Conservation (phyloP, 1,284 basidiomycete species). For the Cutaneotrichosporon sp. region DNA sequence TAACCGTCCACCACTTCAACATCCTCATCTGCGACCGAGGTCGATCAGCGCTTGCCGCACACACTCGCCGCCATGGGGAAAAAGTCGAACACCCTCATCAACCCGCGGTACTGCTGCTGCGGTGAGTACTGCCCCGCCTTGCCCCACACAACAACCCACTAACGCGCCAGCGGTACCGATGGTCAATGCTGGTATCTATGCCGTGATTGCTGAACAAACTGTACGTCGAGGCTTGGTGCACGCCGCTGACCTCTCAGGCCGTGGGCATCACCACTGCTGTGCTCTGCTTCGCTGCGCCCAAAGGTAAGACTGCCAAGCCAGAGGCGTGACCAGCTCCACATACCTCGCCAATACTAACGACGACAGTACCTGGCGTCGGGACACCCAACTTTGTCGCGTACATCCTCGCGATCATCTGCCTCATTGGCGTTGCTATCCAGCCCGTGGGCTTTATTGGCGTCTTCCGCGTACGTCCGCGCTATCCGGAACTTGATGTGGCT, state of each 20-base stretch:
- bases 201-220: constrained; percentile 70
- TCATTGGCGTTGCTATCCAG: constrained; percentile 66
- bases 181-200: constrained; percentile 79
- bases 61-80: constrained; percentile 51
- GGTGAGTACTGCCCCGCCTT: constrained; percentile 31
- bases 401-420: constrained; percentile 69
- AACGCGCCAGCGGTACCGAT: constrained; percentile 63
- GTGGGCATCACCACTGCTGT: constrained; percentile 67
- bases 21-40: too few relatives aligned
- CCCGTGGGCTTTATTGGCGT: constrained; percentile 77
- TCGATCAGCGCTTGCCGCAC: too few relatives aligned
- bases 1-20: too few relatives aligned
- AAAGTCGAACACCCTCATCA: constrained; percentile 22
- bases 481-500: background rate
- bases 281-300: constrained; percentile 68
- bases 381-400: constrained; percentile 67
- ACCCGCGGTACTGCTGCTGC: constrained; percentile 46
- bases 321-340: background rate
- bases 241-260: constrained; percentile 32
- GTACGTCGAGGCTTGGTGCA: constrained; percentile 26
- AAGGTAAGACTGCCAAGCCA: constrained; percentile 11
- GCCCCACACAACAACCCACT: too few relatives aligned
- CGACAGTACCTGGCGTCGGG: constrained; percentile 72
- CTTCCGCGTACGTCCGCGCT: constrained; percentile 56
- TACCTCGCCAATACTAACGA: background rate